Percentiles rank a stretch among this genome's conserved stretches.
Evolutionary conservation across 768 basidiomycete species (phyloP).

Genomic region (Suillus clintonianus): DNA sequence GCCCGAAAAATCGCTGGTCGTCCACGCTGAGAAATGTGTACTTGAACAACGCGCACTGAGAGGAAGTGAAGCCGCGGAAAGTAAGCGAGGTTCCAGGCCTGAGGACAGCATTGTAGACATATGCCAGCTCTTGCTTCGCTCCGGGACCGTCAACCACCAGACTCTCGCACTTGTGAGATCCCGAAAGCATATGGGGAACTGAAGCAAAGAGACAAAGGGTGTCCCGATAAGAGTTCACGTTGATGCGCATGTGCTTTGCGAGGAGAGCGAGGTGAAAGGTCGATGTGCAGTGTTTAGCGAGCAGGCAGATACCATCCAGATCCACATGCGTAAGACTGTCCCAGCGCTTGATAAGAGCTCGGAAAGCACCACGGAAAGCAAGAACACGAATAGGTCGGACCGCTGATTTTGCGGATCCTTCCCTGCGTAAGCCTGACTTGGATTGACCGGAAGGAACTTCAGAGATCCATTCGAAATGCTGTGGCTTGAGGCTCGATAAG

Average conservation of each 20-base stretch:
- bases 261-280: background rate
- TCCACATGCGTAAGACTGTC: conserved; percentile 2
- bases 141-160: background rate
- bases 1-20: background rate
- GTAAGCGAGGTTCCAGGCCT: background rate
- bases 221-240: background rate
- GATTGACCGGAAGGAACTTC: background rate
- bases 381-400: background rate
- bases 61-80: background rate
- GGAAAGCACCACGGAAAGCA: background rate
- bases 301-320: conserved; percentile 5
- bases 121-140: background rate
- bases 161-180: background rate
- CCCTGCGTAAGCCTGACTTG: background rate
- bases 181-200: background rate
- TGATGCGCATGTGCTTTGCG: conserved; percentile 2
- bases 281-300: background rate
- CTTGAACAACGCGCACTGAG: background rate
- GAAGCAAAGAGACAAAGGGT: background rate
- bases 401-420: background rate
- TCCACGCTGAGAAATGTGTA: background rate
- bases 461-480: conserved; percentile 5
- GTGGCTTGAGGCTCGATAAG: conserved; percentile 2
- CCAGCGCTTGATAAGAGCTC: conserved; percentile 5
- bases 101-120: background rate